A percentile compares a stretch with the other conserved stretches of the same genome.
These are phyloP conservation scores for Taiozyma sp. DNA, from an alignment of 1,139 yeast species.

Conservation along the genomic window DNA sequence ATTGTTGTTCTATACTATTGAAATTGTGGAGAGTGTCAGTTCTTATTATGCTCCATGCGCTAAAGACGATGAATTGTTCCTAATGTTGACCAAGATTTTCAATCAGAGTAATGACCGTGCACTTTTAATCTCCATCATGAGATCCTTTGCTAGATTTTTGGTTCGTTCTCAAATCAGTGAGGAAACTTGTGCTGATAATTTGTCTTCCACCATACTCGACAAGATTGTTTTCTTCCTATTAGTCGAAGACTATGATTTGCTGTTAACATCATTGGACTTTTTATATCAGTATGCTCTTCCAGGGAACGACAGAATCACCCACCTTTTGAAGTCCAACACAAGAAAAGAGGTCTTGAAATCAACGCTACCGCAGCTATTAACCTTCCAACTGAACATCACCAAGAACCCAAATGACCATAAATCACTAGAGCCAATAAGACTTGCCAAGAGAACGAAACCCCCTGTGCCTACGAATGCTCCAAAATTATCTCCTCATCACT, in stretches of 20 bases:
- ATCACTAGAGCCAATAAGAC: conserved; percentile 30
- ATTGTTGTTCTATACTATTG: conserved; percentile 64
- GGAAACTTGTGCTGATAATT: conserved; percentile 42
- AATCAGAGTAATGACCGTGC: conserved; percentile 50
- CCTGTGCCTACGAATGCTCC: conserved; percentile 61
- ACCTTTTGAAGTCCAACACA: conserved; percentile 32
- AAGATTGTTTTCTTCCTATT: conserved; percentile 42
- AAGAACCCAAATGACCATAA: conserved; percentile 30
- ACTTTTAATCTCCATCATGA: conserved; percentile 46
- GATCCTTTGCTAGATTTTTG: conserved; percentile 45
- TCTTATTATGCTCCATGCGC: conserved; percentile 76
- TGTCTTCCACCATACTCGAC: conserved; percentile 34
- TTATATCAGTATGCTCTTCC: conserved; percentile 61
- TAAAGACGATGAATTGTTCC: conserved; percentile 57
- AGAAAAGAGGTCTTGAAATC: conserved; percentile 48
- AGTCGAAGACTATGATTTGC: conserved; percentile 52
- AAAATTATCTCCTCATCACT: conserved; percentile 52
- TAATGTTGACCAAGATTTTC: conserved; percentile 44
- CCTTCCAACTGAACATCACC: conserved; percentile 38
- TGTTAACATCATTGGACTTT: conserved; percentile 63
- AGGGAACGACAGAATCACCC: conserved; percentile 33
- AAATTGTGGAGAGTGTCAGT: conserved; percentile 78
- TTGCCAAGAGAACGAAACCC: conserved; percentile 39
- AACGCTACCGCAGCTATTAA: conserved; percentile 59
- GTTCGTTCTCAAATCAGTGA: conserved; percentile 40